A percentile compares a stretch with the other conserved stretches of the same genome.
Evolutionary conservation across 2,329 filamentous ascomycete species (phyloP).

Genomic region (Gliomastix tumulicola): DNA sequence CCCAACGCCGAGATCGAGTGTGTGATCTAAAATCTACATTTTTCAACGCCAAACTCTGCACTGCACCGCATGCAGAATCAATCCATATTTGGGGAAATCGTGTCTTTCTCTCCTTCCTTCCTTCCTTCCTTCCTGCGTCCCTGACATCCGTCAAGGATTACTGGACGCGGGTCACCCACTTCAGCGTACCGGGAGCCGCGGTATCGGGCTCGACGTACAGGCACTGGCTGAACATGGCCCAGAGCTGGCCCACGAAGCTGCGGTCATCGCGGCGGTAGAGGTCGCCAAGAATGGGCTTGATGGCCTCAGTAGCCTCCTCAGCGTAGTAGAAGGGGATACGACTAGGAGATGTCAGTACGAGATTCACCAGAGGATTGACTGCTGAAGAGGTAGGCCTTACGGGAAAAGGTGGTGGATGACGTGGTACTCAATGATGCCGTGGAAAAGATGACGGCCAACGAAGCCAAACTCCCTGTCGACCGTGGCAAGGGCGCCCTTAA

Average conservation of each 20-base stretch:
- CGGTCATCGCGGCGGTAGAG: slow-evolving; percentile 61
- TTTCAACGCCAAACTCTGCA: no score
- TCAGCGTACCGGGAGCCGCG: background rate
- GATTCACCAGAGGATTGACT: background rate
- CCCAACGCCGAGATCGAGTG: no score
- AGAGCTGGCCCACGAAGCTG: slow-evolving; percentile 8
- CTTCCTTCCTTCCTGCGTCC: no score
- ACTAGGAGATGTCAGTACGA: slow-evolving; percentile 7
- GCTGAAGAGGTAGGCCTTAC: slow-evolving; percentile 9
- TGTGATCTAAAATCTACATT: no score
- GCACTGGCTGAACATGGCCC: slow-evolving; percentile 5
- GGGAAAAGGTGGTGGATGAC: slow-evolving; percentile 54
- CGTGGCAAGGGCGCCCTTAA: slow-evolving; percentile 52
- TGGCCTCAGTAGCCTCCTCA: slow-evolving; percentile 48
- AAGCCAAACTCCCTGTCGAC: slow-evolving; percentile 58
- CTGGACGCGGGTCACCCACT: background rate
- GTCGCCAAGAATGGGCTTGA: slow-evolving; percentile 84
- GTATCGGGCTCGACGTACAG: slow-evolving; percentile 6
- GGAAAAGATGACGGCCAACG: slow-evolving; percentile 55
- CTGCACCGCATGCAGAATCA: no score
- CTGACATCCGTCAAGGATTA: no score
- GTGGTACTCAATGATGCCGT: slow-evolving; percentile 54
- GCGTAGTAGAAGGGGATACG: slow-evolving; percentile 37
- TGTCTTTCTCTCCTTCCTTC: no score
- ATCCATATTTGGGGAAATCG: no score